Conservation (phyloP, 345 rosid species). For the Populus nigra region DNA sequence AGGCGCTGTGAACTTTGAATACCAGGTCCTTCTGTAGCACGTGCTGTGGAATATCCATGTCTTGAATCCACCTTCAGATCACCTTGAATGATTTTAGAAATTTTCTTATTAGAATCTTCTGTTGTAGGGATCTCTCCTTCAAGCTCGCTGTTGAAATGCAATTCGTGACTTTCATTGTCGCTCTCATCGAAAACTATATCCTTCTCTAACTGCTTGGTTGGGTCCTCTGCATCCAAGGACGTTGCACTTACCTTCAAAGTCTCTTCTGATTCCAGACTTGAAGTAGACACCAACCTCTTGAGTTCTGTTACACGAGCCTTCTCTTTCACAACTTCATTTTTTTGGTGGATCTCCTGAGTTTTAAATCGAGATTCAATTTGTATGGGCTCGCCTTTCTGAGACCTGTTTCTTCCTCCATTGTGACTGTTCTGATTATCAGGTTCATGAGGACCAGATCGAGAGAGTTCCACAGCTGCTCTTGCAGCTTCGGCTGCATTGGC, state of each 20-base stretch:
- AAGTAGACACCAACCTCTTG: conserved; percentile 26
- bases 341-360: conserved; percentile 11
- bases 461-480: conserved; percentile 89
- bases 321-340: conserved; percentile 15
- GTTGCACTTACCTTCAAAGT: conserved; percentile 22
- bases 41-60: conserved; percentile 21
- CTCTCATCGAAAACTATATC: conserved; percentile 55
- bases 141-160: conserved; percentile 12
- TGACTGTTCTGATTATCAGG: conserved; percentile 36
- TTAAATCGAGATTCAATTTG: conserved; percentile 17
- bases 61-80: conserved; percentile 35
- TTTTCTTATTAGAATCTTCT: conserved; percentile 12
- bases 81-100: conserved; percentile 29
- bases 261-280: conserved; percentile 47
- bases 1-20: conserved; percentile 18
- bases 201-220: conserved; percentile 53
- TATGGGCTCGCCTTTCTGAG: background rate
- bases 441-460: conserved; percentile 52
- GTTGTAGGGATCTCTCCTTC: conserved; percentile 7
- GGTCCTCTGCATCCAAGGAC: conserved; percentile 44
- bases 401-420: conserved; percentile 10
- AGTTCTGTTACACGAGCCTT: conserved; percentile 26
- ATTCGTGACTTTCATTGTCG: conserved; percentile 36
- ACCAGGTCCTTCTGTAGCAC: conserved; percentile 26
- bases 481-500: conserved; percentile 89